Conservation (phyloP, 2,329 filamentous ascomycete genomes). For the Cephalotrichum gorgonifer region DNA sequence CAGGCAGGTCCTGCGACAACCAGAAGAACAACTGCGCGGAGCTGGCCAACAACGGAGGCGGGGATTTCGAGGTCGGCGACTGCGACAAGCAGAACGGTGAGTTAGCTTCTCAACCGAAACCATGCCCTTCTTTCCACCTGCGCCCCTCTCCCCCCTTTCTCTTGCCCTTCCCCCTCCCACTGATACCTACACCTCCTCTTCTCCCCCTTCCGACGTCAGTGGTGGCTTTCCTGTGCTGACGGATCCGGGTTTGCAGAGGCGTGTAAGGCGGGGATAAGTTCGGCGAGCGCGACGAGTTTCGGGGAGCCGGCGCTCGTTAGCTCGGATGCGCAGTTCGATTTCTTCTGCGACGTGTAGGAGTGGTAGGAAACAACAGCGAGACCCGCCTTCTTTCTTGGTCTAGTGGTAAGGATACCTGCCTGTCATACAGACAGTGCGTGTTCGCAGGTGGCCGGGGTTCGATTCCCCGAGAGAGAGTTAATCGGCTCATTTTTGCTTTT, state of each 20-base stretch:
- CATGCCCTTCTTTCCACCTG: too few relatives aligned
- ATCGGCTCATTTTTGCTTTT: background rate
- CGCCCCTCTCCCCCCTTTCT: too few relatives aligned
- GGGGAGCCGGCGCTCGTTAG: constrained; percentile 20
- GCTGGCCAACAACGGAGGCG: constrained; percentile 24
- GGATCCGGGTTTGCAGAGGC: constrained; percentile 16
- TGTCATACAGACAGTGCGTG: constrained; percentile 3
- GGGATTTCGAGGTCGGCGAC: constrained; percentile 25
- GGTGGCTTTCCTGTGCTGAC: background rate
- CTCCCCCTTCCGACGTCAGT: background rate
- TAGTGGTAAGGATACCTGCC: constrained; percentile 7
- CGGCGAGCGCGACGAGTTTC: constrained; percentile 11
- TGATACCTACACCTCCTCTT: too few relatives aligned
- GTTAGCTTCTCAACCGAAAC: too few relatives aligned
- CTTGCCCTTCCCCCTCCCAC: too few relatives aligned
- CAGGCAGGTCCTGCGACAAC: constrained; percentile 33
- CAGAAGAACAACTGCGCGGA: constrained; percentile 38
- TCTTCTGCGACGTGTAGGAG: constrained; percentile 31
- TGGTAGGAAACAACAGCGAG: background rate
- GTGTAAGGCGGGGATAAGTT: constrained; percentile 22
- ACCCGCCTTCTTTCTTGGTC: constrained; percentile 2
- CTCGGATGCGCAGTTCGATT: constrained; percentile 31
- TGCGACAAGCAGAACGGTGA: constrained; percentile 35
- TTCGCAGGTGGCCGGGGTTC: constrained; percentile 21
- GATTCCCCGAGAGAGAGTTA: constrained; percentile 18